Conservation (phyloP, 1,139 yeast species). For the Kodamaea suecica region DNA sequence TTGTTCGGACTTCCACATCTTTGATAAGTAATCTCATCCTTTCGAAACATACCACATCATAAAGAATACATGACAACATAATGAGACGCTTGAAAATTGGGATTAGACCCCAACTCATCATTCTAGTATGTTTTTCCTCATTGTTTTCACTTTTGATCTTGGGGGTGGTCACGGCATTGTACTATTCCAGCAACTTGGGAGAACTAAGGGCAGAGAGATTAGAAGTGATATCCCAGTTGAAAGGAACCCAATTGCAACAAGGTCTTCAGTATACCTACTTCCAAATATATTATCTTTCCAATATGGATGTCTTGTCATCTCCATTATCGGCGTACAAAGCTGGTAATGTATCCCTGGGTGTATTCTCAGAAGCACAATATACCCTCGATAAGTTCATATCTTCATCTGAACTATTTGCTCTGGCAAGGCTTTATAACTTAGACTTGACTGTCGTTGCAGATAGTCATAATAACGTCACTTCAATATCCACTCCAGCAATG, state of each 20-base stretch:
- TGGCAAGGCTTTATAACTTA: constrained; percentile 66
- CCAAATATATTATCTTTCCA: constrained; percentile 68
- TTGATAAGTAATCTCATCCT: no score
- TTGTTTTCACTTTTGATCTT: constrained; percentile 70
- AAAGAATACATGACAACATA: background rate
- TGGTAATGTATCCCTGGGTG: constrained; percentile 56
- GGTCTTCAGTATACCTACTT: constrained; percentile 60
- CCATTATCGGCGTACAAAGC: constrained; percentile 66
- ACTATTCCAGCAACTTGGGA: constrained; percentile 64
- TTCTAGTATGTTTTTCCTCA: constrained; percentile 75
- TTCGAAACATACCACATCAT: background rate
- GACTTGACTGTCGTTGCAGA: constrained; percentile 37
- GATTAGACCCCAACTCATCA: constrained; percentile 69
- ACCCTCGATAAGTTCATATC: constrained; percentile 58
- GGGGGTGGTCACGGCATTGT: constrained; percentile 78
- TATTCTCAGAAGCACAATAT: constrained; percentile 40
- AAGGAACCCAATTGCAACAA: constrained; percentile 76
- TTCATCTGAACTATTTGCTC: constrained; percentile 61
- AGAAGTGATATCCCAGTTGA: constrained; percentile 74
- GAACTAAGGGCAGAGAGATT: constrained; percentile 66
- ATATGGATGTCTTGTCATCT: constrained; percentile 55
- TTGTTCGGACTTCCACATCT: no score
- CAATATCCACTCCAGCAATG: constrained; percentile 28
- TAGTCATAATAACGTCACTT: constrained; percentile 29
- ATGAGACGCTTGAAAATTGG: constrained; percentile 50